Base-by-base conservation (phyloP, 2,329 filamentous ascomycete genomes). In the Fusarium newnesense region DNA sequence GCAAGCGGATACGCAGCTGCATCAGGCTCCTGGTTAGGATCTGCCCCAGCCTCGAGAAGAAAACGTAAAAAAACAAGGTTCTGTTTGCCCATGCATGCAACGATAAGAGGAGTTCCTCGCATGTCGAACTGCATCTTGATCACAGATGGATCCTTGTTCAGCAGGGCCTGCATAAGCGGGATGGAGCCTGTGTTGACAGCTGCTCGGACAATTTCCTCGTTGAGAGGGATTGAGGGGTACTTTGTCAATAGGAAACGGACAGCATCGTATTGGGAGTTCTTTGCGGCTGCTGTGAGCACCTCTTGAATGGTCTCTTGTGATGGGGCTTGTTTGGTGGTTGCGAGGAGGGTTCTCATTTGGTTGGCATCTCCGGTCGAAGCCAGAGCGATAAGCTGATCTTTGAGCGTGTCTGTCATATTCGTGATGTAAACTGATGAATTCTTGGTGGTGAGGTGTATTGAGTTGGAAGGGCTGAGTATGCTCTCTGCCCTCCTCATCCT, bases 41-140 rank as follows among this genome's bases (percentile, higher is more conserved):
- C 60, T 3, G 60, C 60, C 1, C 60, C 60, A 5, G 40, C 60
- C 13, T 58, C 52, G 5, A 62, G 60, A 2, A 62, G 26, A 11
- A 46, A 58, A 0, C 24, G 18, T 1, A 54, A 10, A n/a, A 32
- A 58, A 18, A 46, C 50, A 13, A 39, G 1, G 2, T 9, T 30
- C 3, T 62, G 60, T 7, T 21, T 1, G 1, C 60, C 37, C 40
- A 19, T n/a, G 12, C 60, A 62, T 4, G 60, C 52, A 2, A 62
- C 60, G 4, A 62, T 34, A 10, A 62, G 52, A 26, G 60, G 60
- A 11, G 60, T 58, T 19, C 60, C 60, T 4, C 40, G 40, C 26
- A 30, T 44, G 26, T 58, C 52, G 40, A 62, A 62, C 26, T 57
- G 60, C 60, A 62, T 62, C 18, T 37, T 62, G 21, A 58, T 58